Conservation (phyloP, 1,284 basidiomycete genomes). For the Anthracocystis setariae region DNA sequence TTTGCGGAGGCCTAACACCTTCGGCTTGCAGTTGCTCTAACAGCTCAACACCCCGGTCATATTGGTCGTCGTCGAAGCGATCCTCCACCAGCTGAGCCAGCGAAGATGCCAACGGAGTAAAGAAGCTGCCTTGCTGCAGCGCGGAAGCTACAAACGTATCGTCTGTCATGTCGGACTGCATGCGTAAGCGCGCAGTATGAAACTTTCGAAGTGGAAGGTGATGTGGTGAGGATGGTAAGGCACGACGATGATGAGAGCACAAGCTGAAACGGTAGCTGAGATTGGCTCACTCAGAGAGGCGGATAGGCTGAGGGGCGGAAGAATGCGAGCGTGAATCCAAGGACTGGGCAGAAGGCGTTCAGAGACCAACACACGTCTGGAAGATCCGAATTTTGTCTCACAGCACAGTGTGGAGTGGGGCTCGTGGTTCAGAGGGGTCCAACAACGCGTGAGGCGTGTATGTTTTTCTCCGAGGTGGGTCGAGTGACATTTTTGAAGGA, state of each 20-base stretch:
- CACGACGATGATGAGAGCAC: neutral
- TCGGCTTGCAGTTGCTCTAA: slow-evolving; percentile 29
- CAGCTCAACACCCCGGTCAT: slow-evolving; percentile 42
- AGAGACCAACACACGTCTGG: neutral
- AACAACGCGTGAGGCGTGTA: neutral
- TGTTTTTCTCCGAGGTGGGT: neutral
- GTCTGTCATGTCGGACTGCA: slow-evolving; percentile 15
- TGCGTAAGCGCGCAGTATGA: neutral
- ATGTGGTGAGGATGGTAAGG: slow-evolving; percentile 1
- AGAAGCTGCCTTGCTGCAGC: slow-evolving; percentile 7
- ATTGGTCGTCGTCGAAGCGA: slow-evolving; percentile 47
- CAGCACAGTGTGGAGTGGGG: neutral
- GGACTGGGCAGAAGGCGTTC: too few relatives aligned
- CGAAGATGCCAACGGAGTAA: slow-evolving; percentile 10
- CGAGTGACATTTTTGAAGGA: too few relatives aligned
- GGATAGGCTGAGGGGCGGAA: too few relatives aligned
- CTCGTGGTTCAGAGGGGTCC: slow-evolving; percentile 4
- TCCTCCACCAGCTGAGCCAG: slow-evolving; percentile 38
- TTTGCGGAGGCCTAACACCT: slow-evolving; percentile 12
- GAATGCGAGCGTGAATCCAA: too few relatives aligned
- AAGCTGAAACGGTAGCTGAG: neutral
- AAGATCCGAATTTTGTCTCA: neutral
- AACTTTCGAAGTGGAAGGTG: neutral
- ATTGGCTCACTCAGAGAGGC: neutral
- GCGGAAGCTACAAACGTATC: slow-evolving; percentile 7